Evolutionary conservation across 108 stramenopile genomes (phyloP), one percentile per base, ranked within the genome.

Genomic region (Conticribra guillardii): DNA sequence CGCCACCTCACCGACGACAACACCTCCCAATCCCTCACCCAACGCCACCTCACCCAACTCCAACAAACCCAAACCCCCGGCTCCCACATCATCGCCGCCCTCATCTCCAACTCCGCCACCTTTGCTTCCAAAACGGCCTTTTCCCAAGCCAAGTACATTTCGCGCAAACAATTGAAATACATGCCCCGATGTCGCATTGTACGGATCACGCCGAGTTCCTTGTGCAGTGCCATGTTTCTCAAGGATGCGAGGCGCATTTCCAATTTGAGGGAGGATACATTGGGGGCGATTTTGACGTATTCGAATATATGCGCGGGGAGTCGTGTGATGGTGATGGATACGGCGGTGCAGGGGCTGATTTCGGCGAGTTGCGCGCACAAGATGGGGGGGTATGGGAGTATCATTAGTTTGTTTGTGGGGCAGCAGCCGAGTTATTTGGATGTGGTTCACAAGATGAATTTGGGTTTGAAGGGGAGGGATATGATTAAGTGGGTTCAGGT

Each of bases 341-440:
- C 60, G 7, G 82, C 81, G 15, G 77, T 83, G 34, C 60, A 63
- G 46, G 93, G 96, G 1, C 60, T 96, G 0, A 44, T 95, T 9
- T 87, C 91, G 0, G 92, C 91, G 21, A 75, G 83, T 24, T 60
- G 89, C 18, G 86, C 89, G 4, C 79, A 87, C 49, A 75, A 93
- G 55, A 86, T 96, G 89, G 96, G 87, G 19, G 96, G 96, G 8
- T 92, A 91, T 64, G 96, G 96, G 5, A 82, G 75, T 22, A 67
- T 96, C 16, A 28, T 89, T 1, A 73, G 79, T 37, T 60, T 94
- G 44, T 92, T 87, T 76, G 71, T 26, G 33, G 90, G 88, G 19
- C 85, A 88, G 41, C 91, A 92, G 69, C 90, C 90, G 17, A 53
- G 89, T 0, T 93, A 74, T 66, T 64, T 82, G 56, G 92, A 94